Evolutionary conservation across 2,329 filamentous ascomycete species (phyloP).

Genomic region (Lecanicillium sp.): DNA sequence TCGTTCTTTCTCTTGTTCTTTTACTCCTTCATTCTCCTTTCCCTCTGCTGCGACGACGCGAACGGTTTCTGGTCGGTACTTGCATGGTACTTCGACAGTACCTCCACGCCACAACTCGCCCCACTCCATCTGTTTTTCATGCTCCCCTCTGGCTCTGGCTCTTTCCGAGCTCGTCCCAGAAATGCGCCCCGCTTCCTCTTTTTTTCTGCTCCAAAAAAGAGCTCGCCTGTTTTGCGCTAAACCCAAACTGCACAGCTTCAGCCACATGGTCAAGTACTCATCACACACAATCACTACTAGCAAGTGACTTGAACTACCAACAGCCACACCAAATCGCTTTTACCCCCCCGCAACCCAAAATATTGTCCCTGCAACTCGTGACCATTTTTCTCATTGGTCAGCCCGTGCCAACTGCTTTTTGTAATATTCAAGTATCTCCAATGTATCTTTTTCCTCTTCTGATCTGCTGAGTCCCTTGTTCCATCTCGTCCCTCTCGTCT

Average conservation of each 20-base stretch:
- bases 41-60: neutral
- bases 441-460: constrained; percentile 2
- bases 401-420: constrained; percentile 18
- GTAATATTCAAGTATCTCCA: constrained; percentile 23
- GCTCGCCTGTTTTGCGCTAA: neutral
- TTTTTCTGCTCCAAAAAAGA: neutral
- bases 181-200: constrained; percentile 5
- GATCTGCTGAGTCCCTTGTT: constrained; percentile 13
- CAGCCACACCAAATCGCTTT: neutral
- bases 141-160: too few species aligned
- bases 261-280: neutral
- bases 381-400: constrained; percentile 36
- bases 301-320: neutral
- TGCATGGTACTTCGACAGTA: neutral
- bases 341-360: constrained; percentile 19
- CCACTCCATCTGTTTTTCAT: constrained; percentile 4
- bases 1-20: neutral
- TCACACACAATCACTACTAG: neutral
- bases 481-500: constrained; percentile 1
- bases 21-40: neutral
- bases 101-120: neutral
- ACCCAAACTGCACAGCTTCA: constrained; percentile 6
- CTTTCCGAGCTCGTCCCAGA: neutral
- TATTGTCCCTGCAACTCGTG: constrained; percentile 26
- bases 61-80: too few species aligned